A percentile compares a stretch with the other conserved stretches of the same genome.
Conservation (phyloP, 176 grass and related monocot species). For the Thinopyrum elongatum region DNA sequence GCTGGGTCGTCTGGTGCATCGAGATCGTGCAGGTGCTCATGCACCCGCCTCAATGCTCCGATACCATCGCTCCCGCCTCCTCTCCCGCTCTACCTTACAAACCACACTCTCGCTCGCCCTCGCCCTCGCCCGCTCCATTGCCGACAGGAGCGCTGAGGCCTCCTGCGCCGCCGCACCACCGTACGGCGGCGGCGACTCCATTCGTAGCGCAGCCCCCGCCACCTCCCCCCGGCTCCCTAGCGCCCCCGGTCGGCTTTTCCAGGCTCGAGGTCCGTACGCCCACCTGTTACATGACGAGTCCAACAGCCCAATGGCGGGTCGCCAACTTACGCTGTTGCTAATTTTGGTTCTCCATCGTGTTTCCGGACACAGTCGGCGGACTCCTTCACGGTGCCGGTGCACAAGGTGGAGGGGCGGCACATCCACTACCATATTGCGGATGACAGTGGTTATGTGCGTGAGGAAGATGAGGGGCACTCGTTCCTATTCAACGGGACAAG, state of each 20-base stretch:
- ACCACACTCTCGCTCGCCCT: neutral
- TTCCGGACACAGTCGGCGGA: constrained; percentile 38
- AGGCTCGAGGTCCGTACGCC: constrained; percentile 45
- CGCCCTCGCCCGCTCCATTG: constrained; percentile 5
- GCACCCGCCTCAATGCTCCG: neutral
- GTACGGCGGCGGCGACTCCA: neutral
- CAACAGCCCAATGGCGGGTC: neutral
- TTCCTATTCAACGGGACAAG: constrained; percentile 68
- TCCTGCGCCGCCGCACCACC: neutral
- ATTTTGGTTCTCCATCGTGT: neutral
- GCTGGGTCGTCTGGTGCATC: constrained; percentile 79
- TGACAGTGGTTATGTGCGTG: constrained; percentile 36
- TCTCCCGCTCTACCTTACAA: neutral
- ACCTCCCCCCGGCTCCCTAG: constrained; percentile 23
- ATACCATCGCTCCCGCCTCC: neutral
- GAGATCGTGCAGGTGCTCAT: constrained; percentile 53
- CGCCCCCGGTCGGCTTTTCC: neutral
- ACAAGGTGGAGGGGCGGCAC: constrained; percentile 60
- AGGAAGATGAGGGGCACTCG: constrained; percentile 11
- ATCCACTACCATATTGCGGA: constrained; percentile 68
- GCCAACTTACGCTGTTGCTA: neutral
- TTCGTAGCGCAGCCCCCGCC: constrained; percentile 30
- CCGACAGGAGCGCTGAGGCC: constrained; percentile 24
- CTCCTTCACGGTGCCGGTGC: constrained; percentile 43
- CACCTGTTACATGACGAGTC: neutral